phyloP scores from a whole-genome alignment of 306 rosid genomes.

The Gastrolobium villosum region DNA sequence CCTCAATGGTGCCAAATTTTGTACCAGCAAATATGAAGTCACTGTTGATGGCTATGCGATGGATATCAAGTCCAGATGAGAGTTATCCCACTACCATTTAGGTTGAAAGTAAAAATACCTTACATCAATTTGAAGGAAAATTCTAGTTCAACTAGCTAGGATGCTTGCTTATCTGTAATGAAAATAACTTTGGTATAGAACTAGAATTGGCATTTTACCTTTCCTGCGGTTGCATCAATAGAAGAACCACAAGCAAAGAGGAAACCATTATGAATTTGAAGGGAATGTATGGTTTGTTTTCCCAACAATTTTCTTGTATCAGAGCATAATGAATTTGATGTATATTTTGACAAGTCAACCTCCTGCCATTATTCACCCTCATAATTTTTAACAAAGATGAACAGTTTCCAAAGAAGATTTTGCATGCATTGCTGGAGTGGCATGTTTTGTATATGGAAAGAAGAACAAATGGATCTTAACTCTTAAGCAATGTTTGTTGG shows the following conservation, averaged over 20 bases:
- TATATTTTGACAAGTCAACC: conserved; percentile 69
- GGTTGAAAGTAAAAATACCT: conserved; percentile 70
- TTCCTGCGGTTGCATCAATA: too few species aligned
- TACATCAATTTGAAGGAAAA: conserved; percentile 20
- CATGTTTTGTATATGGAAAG: conserved; percentile 32
- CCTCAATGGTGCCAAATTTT: conserved; percentile 79
- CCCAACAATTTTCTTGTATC: conserved; percentile 84
- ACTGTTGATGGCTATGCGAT: conserved; percentile 69
- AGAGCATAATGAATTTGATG: conserved; percentile 74
- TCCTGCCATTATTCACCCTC: conserved; percentile 64
- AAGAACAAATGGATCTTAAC: conserved; percentile 20
- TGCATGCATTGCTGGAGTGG: conserved; percentile 10
- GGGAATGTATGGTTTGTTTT: conserved; percentile 79
- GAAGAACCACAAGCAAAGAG: too few species aligned
- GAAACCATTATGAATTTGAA: conserved; percentile 71
- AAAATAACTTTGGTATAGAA: too few species aligned
- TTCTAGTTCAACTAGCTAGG: too few species aligned
- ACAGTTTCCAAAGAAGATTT: conserved; percentile 29
- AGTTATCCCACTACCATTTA: conserved; percentile 77
- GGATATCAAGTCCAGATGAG: conserved; percentile 75
- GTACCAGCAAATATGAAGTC: conserved; percentile 83
- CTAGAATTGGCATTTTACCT: too few species aligned
- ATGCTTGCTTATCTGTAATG: too few species aligned
- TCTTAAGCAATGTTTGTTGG: conserved; percentile 8
- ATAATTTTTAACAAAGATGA: conserved; percentile 34